These are phyloP conservation scores for Stagonosporopsis vannaccii DNA, from an alignment of 2,329 filamentous ascomycete species.

Conservation along the genomic window DNA sequence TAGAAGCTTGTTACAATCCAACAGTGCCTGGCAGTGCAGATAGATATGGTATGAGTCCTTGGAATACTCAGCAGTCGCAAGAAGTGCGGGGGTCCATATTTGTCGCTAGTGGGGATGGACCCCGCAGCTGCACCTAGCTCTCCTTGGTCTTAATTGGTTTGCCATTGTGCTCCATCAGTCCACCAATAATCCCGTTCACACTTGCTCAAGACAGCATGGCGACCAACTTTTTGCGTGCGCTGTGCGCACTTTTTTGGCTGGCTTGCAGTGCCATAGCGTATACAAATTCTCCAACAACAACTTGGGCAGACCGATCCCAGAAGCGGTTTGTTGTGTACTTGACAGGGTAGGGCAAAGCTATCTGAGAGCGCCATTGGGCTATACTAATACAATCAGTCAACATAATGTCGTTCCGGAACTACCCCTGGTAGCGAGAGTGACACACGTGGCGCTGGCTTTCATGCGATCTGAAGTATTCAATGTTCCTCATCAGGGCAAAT, in stretches of 20 bases:
- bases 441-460: slow-evolving; percentile 43
- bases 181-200: not conserved
- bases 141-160: no score
- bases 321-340: slow-evolving; percentile 8
- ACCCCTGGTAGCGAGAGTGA: slow-evolving; percentile 26
- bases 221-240: not conserved
- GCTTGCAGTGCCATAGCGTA: not conserved
- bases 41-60: no score
- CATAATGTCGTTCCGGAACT: slow-evolving; percentile 37
- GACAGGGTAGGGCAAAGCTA: slow-evolving; percentile 1
- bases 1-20: no score
- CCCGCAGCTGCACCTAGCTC: no score
- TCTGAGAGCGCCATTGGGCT: not conserved
- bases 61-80: no score
- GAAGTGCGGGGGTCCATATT: no score
- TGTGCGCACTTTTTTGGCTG: not conserved
- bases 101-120: no score
- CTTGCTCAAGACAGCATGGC: not conserved
- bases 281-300: not conserved
- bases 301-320: not conserved
- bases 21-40: no score
- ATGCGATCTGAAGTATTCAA: slow-evolving; percentile 43
- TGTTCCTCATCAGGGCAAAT: slow-evolving; percentile 23
- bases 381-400: slow-evolving; percentile 27
- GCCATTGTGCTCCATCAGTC: not conserved